Percentiles rank a stretch among this genome's conserved stretches.
phyloP scores from a whole-genome alignment of 441 rosid genomes.

The Bruguiera hainesii region DNA sequence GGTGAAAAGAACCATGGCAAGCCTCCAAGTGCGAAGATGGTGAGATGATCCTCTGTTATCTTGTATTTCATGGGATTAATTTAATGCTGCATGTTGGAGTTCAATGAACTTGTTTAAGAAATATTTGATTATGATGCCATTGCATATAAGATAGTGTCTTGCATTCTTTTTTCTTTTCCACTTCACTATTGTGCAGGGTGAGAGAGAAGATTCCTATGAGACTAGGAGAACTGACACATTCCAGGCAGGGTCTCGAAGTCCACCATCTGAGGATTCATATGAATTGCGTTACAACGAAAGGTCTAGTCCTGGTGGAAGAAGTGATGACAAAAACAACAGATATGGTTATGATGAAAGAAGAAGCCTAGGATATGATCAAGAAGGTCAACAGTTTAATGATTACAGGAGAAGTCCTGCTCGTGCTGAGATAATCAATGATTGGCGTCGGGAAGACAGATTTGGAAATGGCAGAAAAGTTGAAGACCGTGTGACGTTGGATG shows the following conservation, averaged over 20 bases:
- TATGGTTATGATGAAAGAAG: constrained; percentile 48
- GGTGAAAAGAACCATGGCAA: constrained; percentile 73
- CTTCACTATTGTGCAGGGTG: constrained; percentile 48
- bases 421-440: constrained; percentile 77
- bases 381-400: constrained; percentile 53
- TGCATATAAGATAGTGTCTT: no score
- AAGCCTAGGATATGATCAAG: constrained; percentile 83
- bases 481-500: constrained; percentile 50
- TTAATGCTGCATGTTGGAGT: no score
- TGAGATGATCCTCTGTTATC: constrained; percentile 27
- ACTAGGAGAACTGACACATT: constrained; percentile 40
- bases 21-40: constrained; percentile 71
- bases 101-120: no score
- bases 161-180: not conserved
- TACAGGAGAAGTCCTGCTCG: constrained; percentile 70
- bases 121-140: no score
- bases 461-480: constrained; percentile 61
- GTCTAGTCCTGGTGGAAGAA: constrained; percentile 88
- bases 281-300: constrained; percentile 64
- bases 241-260: constrained; percentile 85
- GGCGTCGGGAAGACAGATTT: constrained; percentile 96
- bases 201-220: constrained; percentile 56
- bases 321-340: constrained; percentile 44
- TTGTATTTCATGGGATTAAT: not conserved
- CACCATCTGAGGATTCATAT: constrained; percentile 64